These are phyloP conservation scores for Apiospora aurea DNA, from an alignment of 2,329 filamentous ascomycete genomes.

Conservation along the genomic window DNA sequence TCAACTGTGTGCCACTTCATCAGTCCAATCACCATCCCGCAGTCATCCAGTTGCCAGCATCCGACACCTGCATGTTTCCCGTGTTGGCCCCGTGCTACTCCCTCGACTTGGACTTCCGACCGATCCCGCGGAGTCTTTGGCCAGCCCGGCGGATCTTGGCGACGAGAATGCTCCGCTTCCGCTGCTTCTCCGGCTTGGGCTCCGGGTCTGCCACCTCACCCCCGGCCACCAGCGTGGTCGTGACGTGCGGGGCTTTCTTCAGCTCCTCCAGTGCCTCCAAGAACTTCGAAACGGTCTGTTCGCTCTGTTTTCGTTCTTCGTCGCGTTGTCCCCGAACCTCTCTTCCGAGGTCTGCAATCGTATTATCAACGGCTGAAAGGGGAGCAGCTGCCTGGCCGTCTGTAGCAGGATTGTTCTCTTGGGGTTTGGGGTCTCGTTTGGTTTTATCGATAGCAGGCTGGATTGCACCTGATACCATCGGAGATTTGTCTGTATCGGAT, in stretches of 20 bases:
- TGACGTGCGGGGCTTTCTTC: neutral
- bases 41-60: too few relatives aligned
- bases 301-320: neutral
- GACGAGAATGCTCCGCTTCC: neutral
- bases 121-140: neutral
- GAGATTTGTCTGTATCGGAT: too few relatives aligned
- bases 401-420: too few relatives aligned
- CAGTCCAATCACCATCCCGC: too few relatives aligned
- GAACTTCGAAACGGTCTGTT: neutral
- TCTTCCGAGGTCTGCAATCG: neutral
- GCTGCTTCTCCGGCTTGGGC: neutral
- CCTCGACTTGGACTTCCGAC: too few relatives aligned
- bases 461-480: neutral
- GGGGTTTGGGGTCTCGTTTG: neutral
- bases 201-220: neutral
- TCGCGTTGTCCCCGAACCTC: neutral
- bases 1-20: too few relatives aligned
- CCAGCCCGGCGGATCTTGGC: neutral
- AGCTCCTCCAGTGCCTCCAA: neutral
- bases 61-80: too few relatives aligned
- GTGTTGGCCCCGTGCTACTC: too few relatives aligned
- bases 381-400: neutral
- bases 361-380: neutral
- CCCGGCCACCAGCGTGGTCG: neutral
- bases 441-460: neutral